Conservation (phyloP, 2,329 filamentous ascomycete species). For the Aspergillus chevalieri region DNA sequence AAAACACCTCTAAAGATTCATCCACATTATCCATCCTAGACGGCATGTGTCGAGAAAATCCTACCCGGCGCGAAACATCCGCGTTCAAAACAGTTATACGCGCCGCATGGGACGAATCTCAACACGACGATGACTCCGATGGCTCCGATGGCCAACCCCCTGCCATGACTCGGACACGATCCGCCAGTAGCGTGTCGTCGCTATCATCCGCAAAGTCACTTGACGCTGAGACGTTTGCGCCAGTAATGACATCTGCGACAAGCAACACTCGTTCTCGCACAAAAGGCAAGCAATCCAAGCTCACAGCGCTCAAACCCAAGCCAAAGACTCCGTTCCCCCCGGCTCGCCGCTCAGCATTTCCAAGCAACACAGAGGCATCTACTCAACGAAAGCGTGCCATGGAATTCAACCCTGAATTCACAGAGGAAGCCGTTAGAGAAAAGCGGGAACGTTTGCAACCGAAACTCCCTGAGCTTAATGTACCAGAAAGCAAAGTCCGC, state of each 20-base stretch:
- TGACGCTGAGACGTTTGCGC: slow-evolving; percentile 27
- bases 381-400: slow-evolving; percentile 22
- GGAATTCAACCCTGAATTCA: slow-evolving; percentile 24
- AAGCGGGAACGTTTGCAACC: slow-evolving; percentile 22
- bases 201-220: slow-evolving; percentile 36
- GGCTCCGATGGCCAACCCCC: slow-evolving; percentile 4
- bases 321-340: slow-evolving; percentile 9
- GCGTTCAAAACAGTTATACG: slow-evolving; percentile 28
- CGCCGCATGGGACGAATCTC: slow-evolving; percentile 19
- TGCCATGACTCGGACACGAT: slow-evolving; percentile 15
- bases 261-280: slow-evolving; percentile 10
- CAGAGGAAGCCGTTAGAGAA: slow-evolving; percentile 17
- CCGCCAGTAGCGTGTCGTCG: slow-evolving; percentile 29
- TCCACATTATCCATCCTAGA: slow-evolving; percentile 26
- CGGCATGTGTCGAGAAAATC: slow-evolving; percentile 21
- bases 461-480: slow-evolving; percentile 15
- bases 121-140: slow-evolving; percentile 6
- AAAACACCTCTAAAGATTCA: slow-evolving; percentile 23
- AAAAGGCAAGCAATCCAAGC: slow-evolving; percentile 21
- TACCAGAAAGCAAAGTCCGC: slow-evolving; percentile 20
- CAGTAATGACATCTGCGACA: slow-evolving; percentile 13
- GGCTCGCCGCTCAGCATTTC: slow-evolving; percentile 12
- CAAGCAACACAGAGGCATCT: slow-evolving; percentile 15
- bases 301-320: slow-evolving; percentile 11
- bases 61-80: slow-evolving; percentile 18